Base-by-base conservation (phyloP, 2,329 filamentous ascomycete species). In the Aspergillus latus region DNA sequence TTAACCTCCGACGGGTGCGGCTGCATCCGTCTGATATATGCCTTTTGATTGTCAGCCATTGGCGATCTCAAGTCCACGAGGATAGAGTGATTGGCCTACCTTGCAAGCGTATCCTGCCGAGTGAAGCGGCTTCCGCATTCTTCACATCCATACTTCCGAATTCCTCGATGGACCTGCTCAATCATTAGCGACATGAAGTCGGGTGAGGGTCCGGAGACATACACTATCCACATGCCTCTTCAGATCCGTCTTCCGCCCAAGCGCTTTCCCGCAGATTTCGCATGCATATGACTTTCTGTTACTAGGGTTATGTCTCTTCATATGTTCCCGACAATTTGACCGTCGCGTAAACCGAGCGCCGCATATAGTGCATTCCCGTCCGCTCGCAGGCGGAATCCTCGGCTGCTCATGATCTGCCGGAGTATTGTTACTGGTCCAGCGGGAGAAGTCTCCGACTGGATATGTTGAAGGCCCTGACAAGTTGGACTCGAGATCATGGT, bases 271-370 rank as follows among this genome's bases (percentile, higher is more conserved):
- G 74, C 92, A 96, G 51, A 81, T 82, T 2, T 80, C 72, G 72
- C 92, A 96, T 1, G 81, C 79, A 66, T 90, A 88, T 0, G 87
- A 86, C 65, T 89, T 89, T 65, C 84, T 84, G 55, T 88, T 82
- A 57, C 84, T 82, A 11, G 89, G 85, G 67, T 94, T 86, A 68
- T 96, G 92, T 1, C 87, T 92, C 67, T 92, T 88, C 81, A 92
- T 82, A 71, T 96, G 92, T 30, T 90, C 88, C 67, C 89, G 92
- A 76, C 87, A 90, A 74, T 96, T 96, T 77, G 93, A 95, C 66
- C 85, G 88, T 59, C 92, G 81, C 62, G 89, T 90, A 70, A 96
- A 96, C 13, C 88, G 82, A 71, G 88, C 90, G 6, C 87, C 86
- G 68, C 92, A 96, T 1, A 86, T 80, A 57, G 85, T 81, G 68